Evolutionary conservation across 2,329 filamentous ascomycete species (phyloP), one percentile per base, ranked within the genome.

Genomic region (Cordyceps javanica): DNA sequence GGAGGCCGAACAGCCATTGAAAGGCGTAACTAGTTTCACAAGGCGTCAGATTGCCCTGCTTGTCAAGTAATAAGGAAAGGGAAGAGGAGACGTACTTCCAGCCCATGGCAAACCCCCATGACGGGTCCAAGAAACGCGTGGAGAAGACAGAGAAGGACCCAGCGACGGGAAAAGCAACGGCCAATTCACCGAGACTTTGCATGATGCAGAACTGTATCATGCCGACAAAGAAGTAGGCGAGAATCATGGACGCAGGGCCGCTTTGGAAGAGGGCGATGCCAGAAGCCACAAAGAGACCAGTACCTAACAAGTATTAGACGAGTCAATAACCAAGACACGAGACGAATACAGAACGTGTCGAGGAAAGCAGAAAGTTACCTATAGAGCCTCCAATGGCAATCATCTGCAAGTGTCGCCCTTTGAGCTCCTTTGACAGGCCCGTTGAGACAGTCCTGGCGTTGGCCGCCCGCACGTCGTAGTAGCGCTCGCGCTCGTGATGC

Each of bases 21-120:
- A 93, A 70, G 5, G 87, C 88, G 69, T 93, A 92, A 65, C 83
- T 87, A 66, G 53, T 16, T 21, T 30, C 19, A n/a, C 6, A 36
- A 7, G 55, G 19, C 8, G 16, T 46, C 11, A 46, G n/a, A 49
- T 19, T 32, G 44, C n/a, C 7, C 34, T 21, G 38, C 6, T 23
- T 21, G 16, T 16, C 1, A 5, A 7, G 4, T n/a, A 16, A 16
- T 16, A 25, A 26, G 13, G 13, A 6, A 26, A n/a, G 23, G 3
- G 5, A 26, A 9, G 34, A 13, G 9, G 19, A 21, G 28, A 77
- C 80, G 70, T 70, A 87, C 77, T 91, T 92, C 89, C 89, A 92
- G n/a, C 89, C 89, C 89, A 93, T 92, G 42, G 89, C 88, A 68
- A 92, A 92, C 0, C 89, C 90, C 89, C 89, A 93, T 1, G 90